Base-by-base conservation (phyloP, 805 yeast species). In the Zygoascus biomembranicola region DNA sequence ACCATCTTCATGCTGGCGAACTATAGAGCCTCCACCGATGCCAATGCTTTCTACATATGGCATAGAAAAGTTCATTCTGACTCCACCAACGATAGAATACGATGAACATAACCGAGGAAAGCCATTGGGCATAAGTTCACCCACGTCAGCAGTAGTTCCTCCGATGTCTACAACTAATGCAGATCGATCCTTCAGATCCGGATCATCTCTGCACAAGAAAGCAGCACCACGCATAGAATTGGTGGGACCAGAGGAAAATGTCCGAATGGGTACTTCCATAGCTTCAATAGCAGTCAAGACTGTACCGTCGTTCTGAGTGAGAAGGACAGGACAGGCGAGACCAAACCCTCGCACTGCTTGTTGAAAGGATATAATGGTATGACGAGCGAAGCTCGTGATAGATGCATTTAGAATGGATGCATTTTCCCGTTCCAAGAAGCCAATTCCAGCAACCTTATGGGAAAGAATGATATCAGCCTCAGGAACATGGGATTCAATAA, bases 61-160 rank as follows among this genome's bases (percentile, higher is more conserved):
- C 79, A 75, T 76, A 11, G 57, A 49, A 32, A 75, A 74, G 60
- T 74, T 76, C 71, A 73, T 75, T 52, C 75, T 62, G 8, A 77
- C 80, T 41, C 79, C 80, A 14, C 78, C 79, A 42, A 76, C 72
- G 23, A 58, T 56, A 2, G 76, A 69, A 58, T 70, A 70, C 2
- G 78, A 66, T 1, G 78, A 69, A 2, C 76, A 67, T 52, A 74
- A 77, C 23, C 78, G 62, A 6, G 80, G 80, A 60, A 75, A 76
- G 0, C 79, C 80, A 19, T 72, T 59, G 8, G 77, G 71, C 13
- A 76, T 59, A 32, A 76, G 57, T 43, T 73, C 55, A 8, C 80
- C 80, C 14, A 75, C 76, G 59, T 76, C 80, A 8, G 78, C 63
- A 6, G 80, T 76, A 10, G 80, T 76, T 13, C 80, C 80, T n/a